A percentile compares a stretch with the other conserved stretches of the same genome.
Evolutionary conservation across 805 yeast species (phyloP).

Genomic region (Yarrowia yakushimensis): DNA sequence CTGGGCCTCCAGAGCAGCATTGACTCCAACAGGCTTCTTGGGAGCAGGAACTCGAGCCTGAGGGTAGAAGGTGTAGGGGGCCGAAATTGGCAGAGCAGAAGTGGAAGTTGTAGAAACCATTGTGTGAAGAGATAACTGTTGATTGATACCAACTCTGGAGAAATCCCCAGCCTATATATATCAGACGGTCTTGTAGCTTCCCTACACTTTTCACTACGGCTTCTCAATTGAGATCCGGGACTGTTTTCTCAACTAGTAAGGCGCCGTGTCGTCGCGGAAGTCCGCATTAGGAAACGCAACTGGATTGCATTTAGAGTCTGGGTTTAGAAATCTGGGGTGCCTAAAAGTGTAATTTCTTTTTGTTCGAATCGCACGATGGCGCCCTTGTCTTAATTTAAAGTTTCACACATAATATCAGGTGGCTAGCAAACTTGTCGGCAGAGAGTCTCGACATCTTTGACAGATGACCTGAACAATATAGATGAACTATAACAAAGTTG

Average conservation of each 20-base stretch:
- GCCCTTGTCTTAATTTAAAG: background rate
- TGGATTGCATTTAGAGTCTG: background rate
- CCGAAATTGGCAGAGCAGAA: slow-evolving; percentile 30
- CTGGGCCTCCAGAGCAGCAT: slow-evolving; percentile 34
- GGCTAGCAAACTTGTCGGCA: too few species aligned
- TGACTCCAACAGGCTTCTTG: slow-evolving; percentile 32
- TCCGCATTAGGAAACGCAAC: slow-evolving; percentile 13
- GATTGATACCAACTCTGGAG: too few species aligned
- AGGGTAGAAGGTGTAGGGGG: slow-evolving; percentile 30
- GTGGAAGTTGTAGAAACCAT: slow-evolving; percentile 17
- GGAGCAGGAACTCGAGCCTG: slow-evolving; percentile 32
- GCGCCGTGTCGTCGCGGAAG: slow-evolving; percentile 18
- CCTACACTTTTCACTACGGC: slow-evolving; percentile 6
- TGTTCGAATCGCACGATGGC: background rate
- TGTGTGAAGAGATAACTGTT: too few species aligned
- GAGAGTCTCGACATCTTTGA: too few species aligned
- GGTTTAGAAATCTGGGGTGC: slow-evolving; percentile 25
- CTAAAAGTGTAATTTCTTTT: background rate
- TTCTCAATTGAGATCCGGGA: slow-evolving; percentile 5
- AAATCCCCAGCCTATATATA: slow-evolving; percentile 15
- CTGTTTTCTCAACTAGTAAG: background rate
- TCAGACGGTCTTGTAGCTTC: background rate
- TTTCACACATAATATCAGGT: too few species aligned
- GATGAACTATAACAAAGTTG: too few species aligned
- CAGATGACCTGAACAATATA: too few species aligned